A percentile compares a stretch with the other conserved stretches of the same genome.
These are phyloP conservation scores for Calocera cornea DNA, from an alignment of 768 basidiomycete genomes.

Conservation along the genomic window DNA sequence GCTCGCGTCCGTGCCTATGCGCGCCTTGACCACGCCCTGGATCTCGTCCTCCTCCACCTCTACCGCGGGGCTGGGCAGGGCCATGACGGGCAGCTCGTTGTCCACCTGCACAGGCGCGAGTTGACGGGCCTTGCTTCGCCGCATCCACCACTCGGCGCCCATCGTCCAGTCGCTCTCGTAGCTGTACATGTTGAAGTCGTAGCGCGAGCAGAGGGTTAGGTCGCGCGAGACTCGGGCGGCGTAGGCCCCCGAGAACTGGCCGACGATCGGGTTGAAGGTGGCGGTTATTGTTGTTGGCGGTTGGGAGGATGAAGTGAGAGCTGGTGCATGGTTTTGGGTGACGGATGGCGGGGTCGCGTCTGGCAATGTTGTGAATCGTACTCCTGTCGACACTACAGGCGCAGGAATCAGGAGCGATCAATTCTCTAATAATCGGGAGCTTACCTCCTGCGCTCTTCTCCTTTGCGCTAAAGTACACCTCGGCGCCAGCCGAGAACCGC, in stretches of 20 bases:
- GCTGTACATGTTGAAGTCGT: slow-evolving; percentile 93
- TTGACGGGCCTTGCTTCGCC: slow-evolving; percentile 27
- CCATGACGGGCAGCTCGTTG: background rate
- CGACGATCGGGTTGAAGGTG: slow-evolving; percentile 90
- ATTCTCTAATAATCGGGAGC: slow-evolving; percentile 18
- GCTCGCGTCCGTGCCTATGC: slow-evolving; percentile 79
- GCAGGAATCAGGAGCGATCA: slow-evolving; percentile 6
- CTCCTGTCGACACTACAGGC: slow-evolving; percentile 70
- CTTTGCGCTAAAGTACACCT: slow-evolving; percentile 84
- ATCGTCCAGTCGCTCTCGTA: slow-evolving; percentile 94
- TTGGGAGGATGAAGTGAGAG: slow-evolving; percentile 37
- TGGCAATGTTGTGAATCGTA: slow-evolving; percentile 87
- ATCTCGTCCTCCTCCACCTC: slow-evolving; percentile 29
- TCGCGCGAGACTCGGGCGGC: slow-evolving; percentile 76
- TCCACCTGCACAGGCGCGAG: background rate
- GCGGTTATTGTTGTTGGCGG: slow-evolving; percentile 92
- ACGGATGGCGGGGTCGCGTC: slow-evolving; percentile 59
- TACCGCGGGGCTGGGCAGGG: slow-evolving; percentile 2
- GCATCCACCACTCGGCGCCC: slow-evolving; percentile 93
- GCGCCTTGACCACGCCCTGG: slow-evolving; percentile 76
- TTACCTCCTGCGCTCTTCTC: slow-evolving; percentile 84
- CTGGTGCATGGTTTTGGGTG: slow-evolving; percentile 15
- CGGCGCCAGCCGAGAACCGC: slow-evolving; percentile 81
- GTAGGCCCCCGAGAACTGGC: slow-evolving; percentile 84
- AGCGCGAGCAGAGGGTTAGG: slow-evolving; percentile 74